Evolutionary conservation across 2,329 filamentous ascomycete species (phyloP).

Genomic region (Trichoderma aggressivum): DNA sequence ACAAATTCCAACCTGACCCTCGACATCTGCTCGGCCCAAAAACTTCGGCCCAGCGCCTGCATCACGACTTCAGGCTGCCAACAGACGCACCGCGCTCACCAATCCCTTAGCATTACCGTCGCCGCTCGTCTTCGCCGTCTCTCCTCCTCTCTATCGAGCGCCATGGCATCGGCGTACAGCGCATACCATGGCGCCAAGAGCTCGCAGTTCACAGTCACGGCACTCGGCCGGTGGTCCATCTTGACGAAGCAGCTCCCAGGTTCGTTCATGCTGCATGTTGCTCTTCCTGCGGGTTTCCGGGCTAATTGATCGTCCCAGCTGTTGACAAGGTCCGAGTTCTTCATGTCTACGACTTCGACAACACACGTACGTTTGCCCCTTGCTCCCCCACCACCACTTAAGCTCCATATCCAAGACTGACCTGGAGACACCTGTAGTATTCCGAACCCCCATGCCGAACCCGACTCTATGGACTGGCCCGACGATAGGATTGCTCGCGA

Average conservation of each 20-base stretch:
- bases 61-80: neutral
- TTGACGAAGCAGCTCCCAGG: conserved; percentile 68
- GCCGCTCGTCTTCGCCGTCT: neutral
- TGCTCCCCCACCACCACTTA: neutral
- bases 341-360: conserved; percentile 97
- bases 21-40: neutral
- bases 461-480: conserved; percentile 77
- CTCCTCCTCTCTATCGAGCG: conserved; percentile 24
- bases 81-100: neutral
- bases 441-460: conserved; percentile 87
- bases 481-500: conserved; percentile 74
- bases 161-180: conserved; percentile 41
- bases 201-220: conserved; percentile 59
- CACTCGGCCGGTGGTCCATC: conserved; percentile 81
- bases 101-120: neutral
- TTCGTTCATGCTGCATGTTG: conserved; percentile 35
- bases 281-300: neutral
- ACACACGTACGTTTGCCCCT: conserved; percentile 63
- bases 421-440: conserved; percentile 57
- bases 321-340: conserved; percentile 70
- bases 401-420: conserved; percentile 14
- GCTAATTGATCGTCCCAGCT: conserved; percentile 35
- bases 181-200: conserved; percentile 35
- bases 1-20: neutral
- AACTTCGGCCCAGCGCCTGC: neutral